A percentile compares a stretch with the other conserved stretches of the same genome.
These are phyloP conservation scores for Ceratocystiopsis minuta DNA, from an alignment of 2,329 filamentous ascomycete genomes.

Conservation along the genomic window DNA sequence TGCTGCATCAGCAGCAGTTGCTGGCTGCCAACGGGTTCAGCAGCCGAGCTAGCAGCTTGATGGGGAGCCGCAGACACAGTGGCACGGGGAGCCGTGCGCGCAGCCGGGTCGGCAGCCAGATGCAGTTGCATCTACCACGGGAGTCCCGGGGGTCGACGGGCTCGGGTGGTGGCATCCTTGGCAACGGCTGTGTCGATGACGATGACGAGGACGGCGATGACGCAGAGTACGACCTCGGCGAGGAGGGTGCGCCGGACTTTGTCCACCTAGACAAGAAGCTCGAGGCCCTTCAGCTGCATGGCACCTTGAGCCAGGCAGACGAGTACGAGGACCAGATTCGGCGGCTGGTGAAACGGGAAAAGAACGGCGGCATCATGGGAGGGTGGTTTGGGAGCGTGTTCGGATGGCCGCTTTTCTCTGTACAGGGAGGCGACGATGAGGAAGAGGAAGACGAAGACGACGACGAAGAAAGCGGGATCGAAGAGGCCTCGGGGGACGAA, in stretches of 20 bases:
- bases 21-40: slow-evolving; percentile 7
- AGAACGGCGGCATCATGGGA: slow-evolving; percentile 29
- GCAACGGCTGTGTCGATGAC: slow-evolving; percentile 11
- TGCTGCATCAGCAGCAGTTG: slow-evolving; percentile 18
- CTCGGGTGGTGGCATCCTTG: too few relatives aligned
- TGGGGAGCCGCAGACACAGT: slow-evolving; percentile 27
- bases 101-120: slow-evolving; percentile 25
- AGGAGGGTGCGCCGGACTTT: slow-evolving; percentile 41
- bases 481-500: slow-evolving; percentile 20
- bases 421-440: slow-evolving; percentile 41
- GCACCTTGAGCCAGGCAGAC: slow-evolving; percentile 18
- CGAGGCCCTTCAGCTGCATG: slow-evolving; percentile 26
- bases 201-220: slow-evolving; percentile 19
- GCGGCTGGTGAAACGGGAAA: slow-evolving; percentile 35
- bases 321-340: slow-evolving; percentile 41
- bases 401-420: slow-evolving; percentile 43
- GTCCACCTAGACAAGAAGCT: slow-evolving; percentile 42
- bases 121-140: slow-evolving; percentile 14
- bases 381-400: slow-evolving; percentile 42
- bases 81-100: slow-evolving; percentile 28
- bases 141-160: too few relatives aligned
- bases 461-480: slow-evolving; percentile 19
- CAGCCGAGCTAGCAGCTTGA: slow-evolving; percentile 30
- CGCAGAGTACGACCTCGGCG: slow-evolving; percentile 14
- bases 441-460: slow-evolving; percentile 21